phyloP scores from a whole-genome alignment of 2,329 filamentous ascomycete species.

The Akanthomyces muscarius region DNA sequence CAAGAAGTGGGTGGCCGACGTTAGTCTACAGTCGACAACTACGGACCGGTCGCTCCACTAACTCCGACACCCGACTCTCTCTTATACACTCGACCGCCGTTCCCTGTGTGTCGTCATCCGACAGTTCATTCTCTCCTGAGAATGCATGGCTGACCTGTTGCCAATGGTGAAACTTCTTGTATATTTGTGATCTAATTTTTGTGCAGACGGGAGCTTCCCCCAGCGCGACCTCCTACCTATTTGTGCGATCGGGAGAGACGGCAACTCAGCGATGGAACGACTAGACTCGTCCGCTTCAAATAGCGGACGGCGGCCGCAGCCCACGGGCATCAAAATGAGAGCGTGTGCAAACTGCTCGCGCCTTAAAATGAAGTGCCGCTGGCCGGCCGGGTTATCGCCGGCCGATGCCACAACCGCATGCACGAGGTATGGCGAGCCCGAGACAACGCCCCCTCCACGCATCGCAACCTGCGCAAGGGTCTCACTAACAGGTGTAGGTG shows the following conservation, averaged over 20 bases:
- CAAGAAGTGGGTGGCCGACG: too few relatives aligned
- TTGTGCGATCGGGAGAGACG: background rate
- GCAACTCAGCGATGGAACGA: background rate
- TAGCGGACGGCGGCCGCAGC: background rate
- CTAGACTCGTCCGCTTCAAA: background rate
- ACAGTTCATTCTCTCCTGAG: background rate
- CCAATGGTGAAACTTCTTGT: background rate
- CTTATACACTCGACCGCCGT: background rate
- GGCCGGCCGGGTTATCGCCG: background rate
- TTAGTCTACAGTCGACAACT: background rate
- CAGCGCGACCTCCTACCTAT: background rate
- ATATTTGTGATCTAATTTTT: background rate
- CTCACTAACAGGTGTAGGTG: constrained; percentile 21
- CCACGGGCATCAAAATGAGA: constrained; percentile 3
- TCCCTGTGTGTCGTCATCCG: background rate
- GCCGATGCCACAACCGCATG: constrained; percentile 4
- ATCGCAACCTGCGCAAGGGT: background rate
- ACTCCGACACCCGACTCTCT: background rate
- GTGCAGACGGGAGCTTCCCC: background rate
- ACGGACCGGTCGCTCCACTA: constrained; percentile 10
- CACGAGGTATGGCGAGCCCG: background rate
- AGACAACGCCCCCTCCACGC: background rate
- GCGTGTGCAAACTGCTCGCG: constrained; percentile 10
- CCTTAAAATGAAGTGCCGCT: constrained; percentile 14
- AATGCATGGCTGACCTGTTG: background rate